These are phyloP conservation scores for Trypanosoma mega DNA, from an alignment of 208 protist genomes.

Conservation along the genomic window DNA sequence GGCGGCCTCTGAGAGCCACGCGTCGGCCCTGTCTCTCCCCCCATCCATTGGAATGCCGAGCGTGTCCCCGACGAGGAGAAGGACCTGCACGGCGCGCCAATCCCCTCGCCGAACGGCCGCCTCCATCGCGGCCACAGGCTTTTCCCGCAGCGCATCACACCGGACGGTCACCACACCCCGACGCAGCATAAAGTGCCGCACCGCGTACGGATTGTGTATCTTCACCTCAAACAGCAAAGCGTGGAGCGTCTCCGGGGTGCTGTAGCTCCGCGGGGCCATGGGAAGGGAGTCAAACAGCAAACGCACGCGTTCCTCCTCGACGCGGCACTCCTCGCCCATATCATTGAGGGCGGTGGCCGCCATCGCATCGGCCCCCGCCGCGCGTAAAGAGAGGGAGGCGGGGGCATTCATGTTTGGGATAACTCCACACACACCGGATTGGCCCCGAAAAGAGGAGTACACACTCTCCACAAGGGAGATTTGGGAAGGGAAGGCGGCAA, in stretches of 20 bases:
- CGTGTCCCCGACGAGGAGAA: conserved; percentile 57
- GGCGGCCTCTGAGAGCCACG: background rate
- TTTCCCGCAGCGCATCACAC: conserved; percentile 41
- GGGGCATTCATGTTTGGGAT: background rate
- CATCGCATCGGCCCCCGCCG: background rate
- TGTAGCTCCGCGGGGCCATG: conserved; percentile 47
- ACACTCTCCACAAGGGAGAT: no score
- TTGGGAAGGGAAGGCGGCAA: no score
- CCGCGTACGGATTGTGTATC: conserved; percentile 26
- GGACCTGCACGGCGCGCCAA: conserved; percentile 32
- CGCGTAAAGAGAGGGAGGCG: background rate
- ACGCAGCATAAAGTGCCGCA: conserved; percentile 52
- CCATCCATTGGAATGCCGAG: conserved; percentile 41
- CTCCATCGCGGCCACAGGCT: conserved; percentile 58
- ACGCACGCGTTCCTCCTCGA: conserved; percentile 43
- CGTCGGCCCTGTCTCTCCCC: conserved; percentile 32
- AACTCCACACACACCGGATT: background rate
- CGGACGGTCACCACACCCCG: conserved; percentile 52
- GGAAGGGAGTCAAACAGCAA: conserved; percentile 47
- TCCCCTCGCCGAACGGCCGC: conserved; percentile 41
- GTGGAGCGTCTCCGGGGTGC: conserved; percentile 60
- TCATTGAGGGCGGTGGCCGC: conserved; percentile 33
- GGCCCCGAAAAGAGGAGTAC: no score
- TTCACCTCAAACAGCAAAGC: conserved; percentile 41
- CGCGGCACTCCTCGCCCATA: conserved; percentile 46